Base-by-base conservation (phyloP, 306 rosid species). In the Sicyos baderoa region DNA sequence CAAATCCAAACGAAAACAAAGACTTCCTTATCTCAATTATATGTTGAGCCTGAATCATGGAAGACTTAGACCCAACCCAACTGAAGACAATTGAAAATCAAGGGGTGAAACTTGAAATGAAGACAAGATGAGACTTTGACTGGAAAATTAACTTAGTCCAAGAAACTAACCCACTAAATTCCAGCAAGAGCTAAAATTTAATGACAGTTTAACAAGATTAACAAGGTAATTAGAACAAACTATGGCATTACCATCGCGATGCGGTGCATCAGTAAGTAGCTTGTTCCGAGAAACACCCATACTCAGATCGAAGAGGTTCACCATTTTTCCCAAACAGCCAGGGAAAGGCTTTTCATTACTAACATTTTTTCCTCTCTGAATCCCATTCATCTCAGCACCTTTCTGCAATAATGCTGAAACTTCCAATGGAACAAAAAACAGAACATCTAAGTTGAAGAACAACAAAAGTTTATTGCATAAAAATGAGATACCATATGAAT, bases 311-410 rank as follows among this genome's bases (percentile, higher is more conserved):
- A 93, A 93, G 79, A 89, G 95, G 82, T 86, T 87, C 66, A 88
- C 96, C 98, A 89, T 84, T 85, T 91, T 88, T 76, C 98, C 98
- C 83, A 93, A 45, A 74, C 98, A 93, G 48, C 98, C 98, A 16
- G 95, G 93, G 73, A 86, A 77, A 49, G 91, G 89, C 49, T 89
- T 89, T 68, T 86, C 98, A 29, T 54, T 76, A 76, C 72, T 72
- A 77, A 76, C 83, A 75, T 76, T 77, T 68, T 79, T 82, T 58
- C 82, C 70, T 71, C 74, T 83, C 82, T 83, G 91, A 58, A 84
- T 74, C 70, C 83, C 83, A 76, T 83, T 89, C 93, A 89, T 87
- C 74, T 84, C 74, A 77, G 72, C 66, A 76, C 84, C 91, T 48
- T 15, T n/a, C 32, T 65, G 2, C 11, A 21, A 54, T 22, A 25